phyloP scores from a whole-genome alignment of 805 yeast species.

The Lachancea thermotolerans region DNA sequence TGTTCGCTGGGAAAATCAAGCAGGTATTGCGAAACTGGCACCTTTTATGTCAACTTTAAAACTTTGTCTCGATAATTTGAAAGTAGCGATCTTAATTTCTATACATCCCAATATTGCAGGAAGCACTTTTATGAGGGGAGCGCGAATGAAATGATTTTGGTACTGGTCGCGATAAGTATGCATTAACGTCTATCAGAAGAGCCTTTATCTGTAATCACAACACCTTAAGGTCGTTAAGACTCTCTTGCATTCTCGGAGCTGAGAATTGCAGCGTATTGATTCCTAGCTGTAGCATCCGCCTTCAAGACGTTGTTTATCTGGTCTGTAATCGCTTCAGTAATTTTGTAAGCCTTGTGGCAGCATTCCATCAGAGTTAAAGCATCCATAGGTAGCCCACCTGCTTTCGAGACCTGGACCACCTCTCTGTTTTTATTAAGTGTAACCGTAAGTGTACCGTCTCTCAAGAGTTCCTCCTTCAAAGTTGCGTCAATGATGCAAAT shows the following conservation, averaged over 20 bases:
- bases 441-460: conserved; percentile 75
- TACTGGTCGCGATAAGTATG: no score
- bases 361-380: conserved; percentile 63
- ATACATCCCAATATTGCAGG: no score
- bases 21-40: no score
- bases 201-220: background rate
- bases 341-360: conserved; percentile 54
- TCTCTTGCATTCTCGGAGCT: conserved; percentile 32
- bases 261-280: conserved; percentile 29
- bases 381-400: conserved; percentile 84
- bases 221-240: conserved; percentile 7
- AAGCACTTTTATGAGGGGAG: no score
- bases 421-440: conserved; percentile 88
- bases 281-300: conserved; percentile 45
- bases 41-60: no score
- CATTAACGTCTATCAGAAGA: background rate
- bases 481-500: conserved; percentile 70
- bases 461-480: conserved; percentile 63
- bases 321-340: conserved; percentile 60
- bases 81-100: no score
- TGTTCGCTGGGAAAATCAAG: no score
- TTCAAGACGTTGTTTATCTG: conserved; percentile 51
- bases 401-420: conserved; percentile 80
- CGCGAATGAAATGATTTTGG: no score
- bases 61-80: no score